phyloP scores from a whole-genome alignment of 2,329 filamentous ascomycete species.

The Pseudocercospora fijiensis region DNA sequence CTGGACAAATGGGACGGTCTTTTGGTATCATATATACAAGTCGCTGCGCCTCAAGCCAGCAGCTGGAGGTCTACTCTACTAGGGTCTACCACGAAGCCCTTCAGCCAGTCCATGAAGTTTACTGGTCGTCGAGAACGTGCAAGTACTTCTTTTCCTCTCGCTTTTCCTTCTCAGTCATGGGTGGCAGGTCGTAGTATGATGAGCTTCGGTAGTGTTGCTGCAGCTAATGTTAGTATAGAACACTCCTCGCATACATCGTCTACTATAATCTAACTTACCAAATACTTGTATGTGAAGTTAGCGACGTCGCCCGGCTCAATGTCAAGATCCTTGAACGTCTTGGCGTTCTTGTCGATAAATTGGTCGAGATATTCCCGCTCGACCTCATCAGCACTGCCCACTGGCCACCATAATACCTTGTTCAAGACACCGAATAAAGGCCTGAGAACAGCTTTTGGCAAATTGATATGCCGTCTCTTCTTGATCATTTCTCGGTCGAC shows the following conservation, averaged over 20 bases:
- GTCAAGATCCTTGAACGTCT: conserved; percentile 91
- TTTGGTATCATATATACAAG: conserved; percentile 10
- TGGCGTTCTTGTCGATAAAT: conserved; percentile 81
- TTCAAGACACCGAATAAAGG: conserved; percentile 73
- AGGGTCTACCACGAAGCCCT: too few species aligned
- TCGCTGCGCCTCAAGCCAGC: neutral
- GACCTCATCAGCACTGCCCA: conserved; percentile 77
- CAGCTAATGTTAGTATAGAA: conserved; percentile 9
- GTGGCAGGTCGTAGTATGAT: conserved; percentile 87
- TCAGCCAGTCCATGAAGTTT: conserved; percentile 35
- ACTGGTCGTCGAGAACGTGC: conserved; percentile 88
- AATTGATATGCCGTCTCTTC: conserved; percentile 82
- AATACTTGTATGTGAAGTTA: conserved; percentile 87
- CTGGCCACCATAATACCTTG: conserved; percentile 83
- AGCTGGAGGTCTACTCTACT: too few species aligned
- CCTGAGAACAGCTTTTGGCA: conserved; percentile 79
- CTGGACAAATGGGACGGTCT: conserved; percentile 5
- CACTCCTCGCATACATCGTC: neutral
- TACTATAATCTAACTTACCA: conserved; percentile 62
- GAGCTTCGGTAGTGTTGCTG: conserved; percentile 89
- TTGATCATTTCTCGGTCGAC: conserved; percentile 93
- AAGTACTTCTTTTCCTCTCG: conserved; percentile 94
- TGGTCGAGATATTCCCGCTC: conserved; percentile 94
- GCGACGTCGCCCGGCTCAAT: conserved; percentile 86
- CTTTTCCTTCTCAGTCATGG: conserved; percentile 91